Percentiles rank a stretch among this genome's conserved stretches.
These are phyloP conservation scores for Onygenales sp. DNA, from an alignment of 2,329 filamentous ascomycete genomes.

Conservation along the genomic window DNA sequence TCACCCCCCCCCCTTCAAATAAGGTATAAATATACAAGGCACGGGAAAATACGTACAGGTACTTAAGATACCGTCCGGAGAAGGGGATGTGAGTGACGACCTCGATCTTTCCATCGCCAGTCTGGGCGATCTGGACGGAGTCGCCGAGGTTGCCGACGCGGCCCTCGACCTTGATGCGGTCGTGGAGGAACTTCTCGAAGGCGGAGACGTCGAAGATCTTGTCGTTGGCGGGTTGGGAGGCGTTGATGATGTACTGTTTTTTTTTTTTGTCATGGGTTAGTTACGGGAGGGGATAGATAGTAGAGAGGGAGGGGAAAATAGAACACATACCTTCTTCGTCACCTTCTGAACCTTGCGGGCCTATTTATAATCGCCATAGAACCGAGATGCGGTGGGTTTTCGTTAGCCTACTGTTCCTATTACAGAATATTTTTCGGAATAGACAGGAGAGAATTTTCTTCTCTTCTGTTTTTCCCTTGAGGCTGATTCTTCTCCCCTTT, in stretches of 20 bases:
- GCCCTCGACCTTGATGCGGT: conserved; percentile 99
- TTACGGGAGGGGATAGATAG: too few relatives aligned
- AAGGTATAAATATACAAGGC: not conserved
- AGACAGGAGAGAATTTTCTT: not conserved
- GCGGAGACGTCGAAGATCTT: conserved; percentile 99
- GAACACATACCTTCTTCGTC: conserved; percentile 35
- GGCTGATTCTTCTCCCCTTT: conserved; percentile 10
- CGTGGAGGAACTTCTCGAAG: conserved; percentile 99
- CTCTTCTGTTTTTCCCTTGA: conserved; percentile 11
- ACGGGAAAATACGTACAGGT: conserved; percentile 60
- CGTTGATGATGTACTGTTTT: conserved; percentile 93
- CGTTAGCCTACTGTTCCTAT: conserved; percentile 87
- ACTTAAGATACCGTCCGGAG: conserved; percentile 98
- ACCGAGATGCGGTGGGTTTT: conserved; percentile 40
- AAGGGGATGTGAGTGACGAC: conserved; percentile 95
- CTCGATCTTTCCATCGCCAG: conserved; percentile 95
- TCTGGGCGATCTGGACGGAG: conserved; percentile 77
- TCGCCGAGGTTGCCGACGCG: conserved; percentile 97
- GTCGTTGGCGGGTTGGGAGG: conserved; percentile 93
- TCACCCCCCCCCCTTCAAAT: not conserved
- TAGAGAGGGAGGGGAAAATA: conserved; percentile 1
- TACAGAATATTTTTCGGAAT: conserved; percentile 14
- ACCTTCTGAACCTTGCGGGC: conserved; percentile 40
- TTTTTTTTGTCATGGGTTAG: not conserved
- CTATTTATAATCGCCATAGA: conserved; percentile 20